Conservation (phyloP, 495 filamentous ascomycete species). For the Ramalina peruviana region DNA sequence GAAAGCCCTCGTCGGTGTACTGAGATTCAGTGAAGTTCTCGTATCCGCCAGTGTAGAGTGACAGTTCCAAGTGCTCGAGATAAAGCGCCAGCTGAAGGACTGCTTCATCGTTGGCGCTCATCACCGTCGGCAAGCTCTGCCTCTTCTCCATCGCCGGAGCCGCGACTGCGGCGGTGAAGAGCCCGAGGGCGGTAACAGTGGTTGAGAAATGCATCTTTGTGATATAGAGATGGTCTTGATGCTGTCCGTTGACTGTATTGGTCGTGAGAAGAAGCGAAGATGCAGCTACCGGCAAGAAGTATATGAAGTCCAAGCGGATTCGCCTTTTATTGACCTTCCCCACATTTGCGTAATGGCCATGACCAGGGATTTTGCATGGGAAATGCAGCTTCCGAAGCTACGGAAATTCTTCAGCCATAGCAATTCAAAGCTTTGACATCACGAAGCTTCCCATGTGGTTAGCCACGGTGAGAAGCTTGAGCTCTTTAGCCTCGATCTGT, state of each 20-base stretch:
- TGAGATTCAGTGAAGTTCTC: conserved; percentile 17
- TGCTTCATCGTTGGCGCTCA: conserved; percentile 9
- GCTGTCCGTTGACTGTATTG: background rate
- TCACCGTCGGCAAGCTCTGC: conserved; percentile 9
- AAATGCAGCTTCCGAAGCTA: background rate
- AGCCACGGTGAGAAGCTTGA: too few species aligned
- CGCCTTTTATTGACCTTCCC: background rate
- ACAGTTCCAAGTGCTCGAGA: conserved; percentile 17
- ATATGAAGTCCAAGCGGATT: background rate
- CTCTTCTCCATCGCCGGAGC: conserved; percentile 14
- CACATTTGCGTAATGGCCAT: background rate
- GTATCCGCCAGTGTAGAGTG: conserved; percentile 16
- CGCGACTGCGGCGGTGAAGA: background rate
- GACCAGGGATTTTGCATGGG: background rate
- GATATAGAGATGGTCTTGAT: background rate
- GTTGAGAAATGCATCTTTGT: conserved; percentile 11
- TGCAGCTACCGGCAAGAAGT: background rate
- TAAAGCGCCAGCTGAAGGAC: conserved; percentile 19
- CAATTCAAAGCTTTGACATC: too few species aligned
- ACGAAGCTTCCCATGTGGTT: too few species aligned
- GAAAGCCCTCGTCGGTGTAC: conserved; percentile 17
- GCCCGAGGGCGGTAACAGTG: conserved; percentile 1
- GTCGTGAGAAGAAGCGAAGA: background rate
- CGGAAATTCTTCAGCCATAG: too few species aligned
- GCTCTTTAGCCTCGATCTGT: too few species aligned